These are phyloP conservation scores for Berberis vulgaris DNA, from an alignment of 164 flowering plant genomes.

Conservation along the genomic window DNA sequence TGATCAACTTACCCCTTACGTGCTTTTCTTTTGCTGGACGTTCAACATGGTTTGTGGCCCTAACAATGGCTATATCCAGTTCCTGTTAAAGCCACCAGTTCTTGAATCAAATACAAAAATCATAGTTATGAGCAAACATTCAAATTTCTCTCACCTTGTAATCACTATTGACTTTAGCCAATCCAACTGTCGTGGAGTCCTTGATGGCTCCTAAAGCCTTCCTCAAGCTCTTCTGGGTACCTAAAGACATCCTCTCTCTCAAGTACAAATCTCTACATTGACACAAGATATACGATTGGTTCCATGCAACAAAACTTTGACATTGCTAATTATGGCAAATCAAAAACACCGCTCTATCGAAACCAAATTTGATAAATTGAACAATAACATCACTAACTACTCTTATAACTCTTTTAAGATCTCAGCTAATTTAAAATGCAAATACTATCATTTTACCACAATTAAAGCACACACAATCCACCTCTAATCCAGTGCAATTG, in stretches of 20 bases:
- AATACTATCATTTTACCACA: no score
- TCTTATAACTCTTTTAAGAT: no score
- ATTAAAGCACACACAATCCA: no score
- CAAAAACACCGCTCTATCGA: no score
- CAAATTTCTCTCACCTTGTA: constrained; percentile 55
- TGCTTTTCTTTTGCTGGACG: constrained; percentile 81
- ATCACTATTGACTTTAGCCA: constrained; percentile 96
- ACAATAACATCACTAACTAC: no score
- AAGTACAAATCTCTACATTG: no score
- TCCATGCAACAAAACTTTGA: no score
- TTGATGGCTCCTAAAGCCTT: constrained; percentile 91
- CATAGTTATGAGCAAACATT: background rate
- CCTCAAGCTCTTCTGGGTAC: constrained; percentile 75
- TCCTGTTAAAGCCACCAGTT: constrained; percentile 35
- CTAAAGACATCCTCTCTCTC: constrained; percentile 57
- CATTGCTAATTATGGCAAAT: no score
- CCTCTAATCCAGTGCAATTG: no score
- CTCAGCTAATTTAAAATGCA: no score
- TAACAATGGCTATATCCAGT: constrained; percentile 76
- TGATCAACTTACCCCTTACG: constrained; percentile 43
- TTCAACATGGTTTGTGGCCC: constrained; percentile 77
- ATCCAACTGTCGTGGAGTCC: constrained; percentile 88
- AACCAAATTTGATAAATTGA: no score
- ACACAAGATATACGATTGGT: no score
- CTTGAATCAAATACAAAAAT: background rate